A percentile compares a stretch with the other conserved stretches of the same genome.
phyloP scores from a whole-genome alignment of 2,329 filamentous ascomycete genomes.

The Pyrenophora tritici-repentis region DNA sequence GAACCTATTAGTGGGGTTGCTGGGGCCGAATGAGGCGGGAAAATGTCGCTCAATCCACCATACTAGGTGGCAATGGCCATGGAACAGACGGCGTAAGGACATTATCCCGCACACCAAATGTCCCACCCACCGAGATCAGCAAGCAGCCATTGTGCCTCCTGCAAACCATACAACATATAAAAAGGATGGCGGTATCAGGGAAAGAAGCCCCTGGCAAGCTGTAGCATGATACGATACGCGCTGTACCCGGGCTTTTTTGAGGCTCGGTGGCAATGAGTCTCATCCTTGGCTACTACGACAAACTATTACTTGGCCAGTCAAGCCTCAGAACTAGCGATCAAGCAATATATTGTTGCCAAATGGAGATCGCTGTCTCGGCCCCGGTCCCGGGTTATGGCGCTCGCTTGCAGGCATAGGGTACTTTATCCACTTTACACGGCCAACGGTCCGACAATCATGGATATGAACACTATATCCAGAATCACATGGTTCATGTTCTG shows the following conservation, averaged over 20 bases:
- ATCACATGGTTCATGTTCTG: constrained; percentile 25
- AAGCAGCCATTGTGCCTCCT: too few relatives aligned
- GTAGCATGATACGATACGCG: neutral
- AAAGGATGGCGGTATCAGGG: too few relatives aligned
- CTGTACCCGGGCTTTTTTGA: constrained; percentile 2
- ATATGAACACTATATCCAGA: constrained; percentile 16
- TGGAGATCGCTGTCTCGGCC: constrained; percentile 10
- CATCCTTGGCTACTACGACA: neutral
- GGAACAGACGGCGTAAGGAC: neutral
- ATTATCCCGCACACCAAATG: too few relatives aligned
- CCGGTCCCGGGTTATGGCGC: constrained; percentile 8
- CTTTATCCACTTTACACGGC: constrained; percentile 33
- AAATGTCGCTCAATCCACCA: too few relatives aligned
- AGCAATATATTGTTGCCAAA: constrained; percentile 17
- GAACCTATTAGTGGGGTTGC: constrained; percentile 69
- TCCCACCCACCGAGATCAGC: too few relatives aligned
- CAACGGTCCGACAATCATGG: constrained; percentile 37
- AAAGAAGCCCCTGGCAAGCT: neutral
- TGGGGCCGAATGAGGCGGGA: constrained; percentile 14
- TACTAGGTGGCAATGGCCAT: neutral
- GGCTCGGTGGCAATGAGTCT: constrained; percentile 2
- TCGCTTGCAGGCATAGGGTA: constrained; percentile 11
- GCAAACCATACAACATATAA: too few relatives aligned
- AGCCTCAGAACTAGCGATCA: constrained; percentile 1
- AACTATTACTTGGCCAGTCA: neutral